phyloP scores from a whole-genome alignment of 345 rosid genomes.

The Moringa oleifera region DNA sequence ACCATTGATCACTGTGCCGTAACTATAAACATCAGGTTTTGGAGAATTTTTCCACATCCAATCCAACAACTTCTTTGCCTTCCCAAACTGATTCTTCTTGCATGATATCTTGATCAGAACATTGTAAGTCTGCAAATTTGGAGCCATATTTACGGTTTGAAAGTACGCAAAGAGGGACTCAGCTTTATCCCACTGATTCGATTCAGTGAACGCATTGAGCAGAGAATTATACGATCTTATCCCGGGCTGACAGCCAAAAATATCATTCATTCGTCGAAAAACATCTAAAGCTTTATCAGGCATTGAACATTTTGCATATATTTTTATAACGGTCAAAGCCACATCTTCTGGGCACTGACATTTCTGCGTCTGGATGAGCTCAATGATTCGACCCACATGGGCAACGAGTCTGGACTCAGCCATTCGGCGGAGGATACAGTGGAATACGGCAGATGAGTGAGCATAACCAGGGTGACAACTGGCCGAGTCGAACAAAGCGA shows the following conservation, averaged over 20 bases:
- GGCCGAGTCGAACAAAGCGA: conserved; percentile 62
- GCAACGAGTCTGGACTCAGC: conserved; percentile 34
- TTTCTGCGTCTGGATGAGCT: conserved; percentile 46
- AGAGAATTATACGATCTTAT: conserved; percentile 61
- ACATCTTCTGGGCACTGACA: conserved; percentile 77
- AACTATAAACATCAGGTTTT: conserved; percentile 54
- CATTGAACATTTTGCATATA: conserved; percentile 57
- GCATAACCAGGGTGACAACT: conserved; percentile 41
- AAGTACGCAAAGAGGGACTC: conserved; percentile 47
- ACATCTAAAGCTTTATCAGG: conserved; percentile 53
- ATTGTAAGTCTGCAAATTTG: conserved; percentile 72
- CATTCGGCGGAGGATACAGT: conserved; percentile 76
- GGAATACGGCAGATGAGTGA: conserved; percentile 62
- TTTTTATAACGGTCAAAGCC: conserved; percentile 56
- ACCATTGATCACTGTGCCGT: conserved; percentile 51
- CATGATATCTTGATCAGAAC: conserved; percentile 70
- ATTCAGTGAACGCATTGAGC: conserved; percentile 55
- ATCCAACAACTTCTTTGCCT: conserved; percentile 46
- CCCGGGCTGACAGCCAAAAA: conserved; percentile 74
- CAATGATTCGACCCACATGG: conserved; percentile 49
- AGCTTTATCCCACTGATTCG: conserved; percentile 49
- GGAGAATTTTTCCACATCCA: conserved; percentile 56
- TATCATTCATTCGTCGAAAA: conserved; percentile 55
- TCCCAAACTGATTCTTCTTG: conserved; percentile 52
- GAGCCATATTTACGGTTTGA: conserved; percentile 40